A percentile compares a stretch with the other conserved stretches of the same genome.
phyloP scores from a whole-genome alignment of 2,329 filamentous ascomycete genomes.

The Tolypocladium capitatum region DNA sequence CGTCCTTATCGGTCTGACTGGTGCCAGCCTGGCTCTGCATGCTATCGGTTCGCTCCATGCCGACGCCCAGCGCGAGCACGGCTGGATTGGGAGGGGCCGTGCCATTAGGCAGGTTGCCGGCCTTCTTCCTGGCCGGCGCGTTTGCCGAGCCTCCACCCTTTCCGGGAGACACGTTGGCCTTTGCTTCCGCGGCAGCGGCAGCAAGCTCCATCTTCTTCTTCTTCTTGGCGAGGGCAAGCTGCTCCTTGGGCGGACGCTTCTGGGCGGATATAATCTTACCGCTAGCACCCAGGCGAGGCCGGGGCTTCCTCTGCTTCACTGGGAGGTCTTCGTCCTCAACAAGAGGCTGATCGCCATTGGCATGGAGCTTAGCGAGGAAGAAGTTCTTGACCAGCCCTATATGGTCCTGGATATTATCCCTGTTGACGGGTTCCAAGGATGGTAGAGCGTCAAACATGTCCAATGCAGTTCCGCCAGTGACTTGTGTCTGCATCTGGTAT shows the following conservation, averaged over 20 bases:
- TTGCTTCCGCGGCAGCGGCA: constrained; percentile 39
- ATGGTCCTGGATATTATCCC: constrained; percentile 63
- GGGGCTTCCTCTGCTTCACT: constrained; percentile 70
- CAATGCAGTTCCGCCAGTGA: constrained; percentile 43
- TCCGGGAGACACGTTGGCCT: constrained; percentile 22
- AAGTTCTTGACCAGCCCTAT: constrained; percentile 85
- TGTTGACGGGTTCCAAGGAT: constrained; percentile 63
- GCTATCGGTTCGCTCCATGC: constrained; percentile 47
- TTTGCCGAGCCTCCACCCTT: constrained; percentile 21
- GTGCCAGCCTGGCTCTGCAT: constrained; percentile 44
- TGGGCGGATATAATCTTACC: constrained; percentile 80
- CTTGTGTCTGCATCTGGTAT: constrained; percentile 61
- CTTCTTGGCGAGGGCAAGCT: constrained; percentile 74
- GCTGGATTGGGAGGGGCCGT: constrained; percentile 23
- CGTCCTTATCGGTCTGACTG: constrained; percentile 55
- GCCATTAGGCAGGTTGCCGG: constrained; percentile 22
- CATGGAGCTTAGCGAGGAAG: constrained; percentile 78
- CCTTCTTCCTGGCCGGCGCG: constrained; percentile 41
- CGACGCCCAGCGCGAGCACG: constrained; percentile 26
- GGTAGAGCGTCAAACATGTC: constrained; percentile 55
- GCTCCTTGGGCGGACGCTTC: constrained; percentile 70
- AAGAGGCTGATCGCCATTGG: constrained; percentile 66
- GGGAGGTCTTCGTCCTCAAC: constrained; percentile 93
- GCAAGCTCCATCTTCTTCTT: constrained; percentile 59
- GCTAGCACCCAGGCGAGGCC: constrained; percentile 52